Evolutionary conservation across 176 grass and related monocot genomes (phyloP), one percentile per base, ranked within the genome.

Genomic region (Carex kokanica): DNA sequence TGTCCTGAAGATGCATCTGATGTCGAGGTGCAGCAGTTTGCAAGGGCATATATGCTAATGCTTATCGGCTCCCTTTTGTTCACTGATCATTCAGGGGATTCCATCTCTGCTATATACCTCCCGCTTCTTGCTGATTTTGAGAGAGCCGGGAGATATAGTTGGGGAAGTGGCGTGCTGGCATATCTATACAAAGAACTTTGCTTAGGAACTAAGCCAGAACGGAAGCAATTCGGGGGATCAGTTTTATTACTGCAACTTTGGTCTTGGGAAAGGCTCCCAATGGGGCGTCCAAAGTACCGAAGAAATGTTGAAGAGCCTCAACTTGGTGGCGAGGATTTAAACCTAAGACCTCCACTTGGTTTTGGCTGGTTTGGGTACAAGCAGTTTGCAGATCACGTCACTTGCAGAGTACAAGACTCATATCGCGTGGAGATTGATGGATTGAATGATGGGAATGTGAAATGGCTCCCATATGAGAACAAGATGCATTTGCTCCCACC

Each of bases 221-320:
- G 88, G 71, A 93, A 86, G 90, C 70, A 93, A 85, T 40, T 88
- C 61, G 32, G 71, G 9, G 91, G 91, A 67, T 90, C 91, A 51
- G 85, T 93, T 86, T 86, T 93, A 79, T 84, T 93, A 36, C 83
- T 93, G 83, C 91, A 93, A 78, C 88, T 93, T 67, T 93, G 91
- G 88, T 90, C 88, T 78, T 90, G 91, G 91, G 91, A 93, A 84
- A 88, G 18, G 54, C 70, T 93, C 77, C 75, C 91, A 88, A 88
- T 88, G 87, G 80, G 88, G 79, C 59, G 83, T 88, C 67, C 88
- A 83, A 78, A 55, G 78, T 56, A 79, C 87, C 83, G 86, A 82
- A 31, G 80, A 86, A 74, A 74, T 74, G 43, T 27, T 64, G 57
- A 80, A 36, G 11, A 4, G 45, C 83, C 54, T 55, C 56, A 62